Conservation (phyloP, 2,329 filamentous ascomycete species). For the Botryotinia convoluta region DNA sequence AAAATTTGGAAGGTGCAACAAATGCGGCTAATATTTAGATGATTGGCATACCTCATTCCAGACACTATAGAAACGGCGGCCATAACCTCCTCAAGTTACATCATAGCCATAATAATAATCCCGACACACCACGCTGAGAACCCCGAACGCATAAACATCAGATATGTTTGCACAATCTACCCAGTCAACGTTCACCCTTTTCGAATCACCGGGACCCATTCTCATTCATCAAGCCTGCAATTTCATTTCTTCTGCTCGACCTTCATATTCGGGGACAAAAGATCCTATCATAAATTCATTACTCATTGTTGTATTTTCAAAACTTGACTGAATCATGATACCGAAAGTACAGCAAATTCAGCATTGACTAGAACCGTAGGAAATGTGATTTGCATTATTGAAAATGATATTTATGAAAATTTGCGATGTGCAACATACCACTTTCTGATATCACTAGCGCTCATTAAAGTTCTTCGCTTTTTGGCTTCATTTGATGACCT, state of each 20-base stretch:
- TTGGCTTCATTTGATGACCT: not conserved
- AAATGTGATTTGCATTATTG: not conserved
- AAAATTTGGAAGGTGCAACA: not conserved
- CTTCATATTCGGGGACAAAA: not conserved
- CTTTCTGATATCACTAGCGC: not conserved
- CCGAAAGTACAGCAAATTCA: not conserved
- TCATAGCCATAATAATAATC: not conserved
- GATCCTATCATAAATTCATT: too few species aligned
- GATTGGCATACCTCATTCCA: not conserved
- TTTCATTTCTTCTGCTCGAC: not conserved
- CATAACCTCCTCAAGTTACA: not conserved
- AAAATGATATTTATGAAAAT: not conserved
- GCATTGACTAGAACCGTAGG: not conserved
- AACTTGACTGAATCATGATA: not conserved
- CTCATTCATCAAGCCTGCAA: not conserved
- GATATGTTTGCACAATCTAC: not conserved
- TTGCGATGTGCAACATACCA: not conserved
- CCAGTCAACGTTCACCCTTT: not conserved
- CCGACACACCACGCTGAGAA: too few species aligned
- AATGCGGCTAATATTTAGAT: not conserved
- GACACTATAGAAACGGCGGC: not conserved
- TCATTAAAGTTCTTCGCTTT: not conserved
- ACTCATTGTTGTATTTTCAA: fast-evolving
- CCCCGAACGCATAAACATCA: not conserved
- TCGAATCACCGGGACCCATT: not conserved